phyloP scores from a whole-genome alignment of 805 yeast genomes.

The Zygoascus tannicola region DNA sequence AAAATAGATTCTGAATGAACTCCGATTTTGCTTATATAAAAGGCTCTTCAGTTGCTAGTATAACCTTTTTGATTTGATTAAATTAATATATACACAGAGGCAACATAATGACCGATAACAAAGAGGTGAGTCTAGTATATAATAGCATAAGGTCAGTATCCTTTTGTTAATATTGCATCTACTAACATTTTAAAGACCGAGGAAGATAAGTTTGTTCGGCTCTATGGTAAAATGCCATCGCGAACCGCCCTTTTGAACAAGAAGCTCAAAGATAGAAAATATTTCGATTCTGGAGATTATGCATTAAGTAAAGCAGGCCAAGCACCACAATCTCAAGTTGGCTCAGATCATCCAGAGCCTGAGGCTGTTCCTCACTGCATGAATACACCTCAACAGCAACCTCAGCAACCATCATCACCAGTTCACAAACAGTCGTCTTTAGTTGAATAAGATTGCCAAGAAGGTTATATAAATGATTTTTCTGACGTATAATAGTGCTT shows the following conservation, averaged over 20 bases:
- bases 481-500: too few relatives aligned
- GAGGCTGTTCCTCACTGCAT: constrained; percentile 14
- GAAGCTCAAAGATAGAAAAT: constrained; percentile 74
- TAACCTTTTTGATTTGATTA: too few relatives aligned
- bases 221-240: constrained; percentile 83
- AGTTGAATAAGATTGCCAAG: neutral
- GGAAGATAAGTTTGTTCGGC: constrained; percentile 63
- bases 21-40: too few relatives aligned
- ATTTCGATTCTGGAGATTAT: constrained; percentile 90
- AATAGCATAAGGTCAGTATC: too few relatives aligned
- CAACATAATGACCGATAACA: too few relatives aligned
- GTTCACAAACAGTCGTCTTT: neutral
- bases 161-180: too few relatives aligned
- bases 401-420: constrained; percentile 1
- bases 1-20: too few relatives aligned
- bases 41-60: too few relatives aligned
- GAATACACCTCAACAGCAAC: constrained; percentile 1
- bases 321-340: constrained; percentile 24
- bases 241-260: constrained; percentile 65
- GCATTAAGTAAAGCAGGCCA: constrained; percentile 51
- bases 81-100: too few relatives aligned
- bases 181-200: constrained; percentile 36
- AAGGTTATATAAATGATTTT: too few relatives aligned
- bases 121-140: too few relatives aligned
- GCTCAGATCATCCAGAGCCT: constrained; percentile 21